Evolutionary conservation across 208 protist genomes (phyloP).

Genomic region (Leishmania gerbilli): DNA sequence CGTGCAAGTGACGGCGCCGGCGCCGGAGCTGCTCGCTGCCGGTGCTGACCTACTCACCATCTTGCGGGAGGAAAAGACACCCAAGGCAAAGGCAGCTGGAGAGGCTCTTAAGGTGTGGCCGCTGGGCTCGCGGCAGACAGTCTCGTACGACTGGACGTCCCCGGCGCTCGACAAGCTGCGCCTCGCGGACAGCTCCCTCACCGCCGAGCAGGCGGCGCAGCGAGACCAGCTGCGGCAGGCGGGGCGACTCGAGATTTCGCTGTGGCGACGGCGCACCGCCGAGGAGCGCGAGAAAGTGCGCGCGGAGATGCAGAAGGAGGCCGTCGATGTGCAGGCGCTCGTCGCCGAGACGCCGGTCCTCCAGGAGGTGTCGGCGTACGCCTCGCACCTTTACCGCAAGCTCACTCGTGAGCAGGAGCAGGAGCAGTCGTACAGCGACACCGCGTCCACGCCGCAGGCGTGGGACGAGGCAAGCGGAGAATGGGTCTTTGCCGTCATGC

Average conservation of each 20-base stretch:
- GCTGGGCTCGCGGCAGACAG: constrained; percentile 57
- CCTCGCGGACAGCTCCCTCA: constrained; percentile 36
- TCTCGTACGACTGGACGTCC: constrained; percentile 66
- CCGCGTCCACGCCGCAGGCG: background rate
- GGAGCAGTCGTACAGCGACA: background rate
- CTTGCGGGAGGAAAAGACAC: constrained; percentile 9
- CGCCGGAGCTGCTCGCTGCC: constrained; percentile 48
- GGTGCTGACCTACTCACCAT: constrained; percentile 35
- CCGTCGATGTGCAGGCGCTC: constrained; percentile 35
- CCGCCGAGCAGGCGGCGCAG: constrained; percentile 52
- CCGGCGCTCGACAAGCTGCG: constrained; percentile 49
- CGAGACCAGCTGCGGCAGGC: constrained; percentile 33
- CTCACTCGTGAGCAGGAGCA: constrained; percentile 33
- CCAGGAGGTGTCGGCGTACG: constrained; percentile 62
- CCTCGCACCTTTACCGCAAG: constrained; percentile 43
- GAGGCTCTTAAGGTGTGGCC: constrained; percentile 54
- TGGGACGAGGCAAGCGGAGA: constrained; percentile 29
- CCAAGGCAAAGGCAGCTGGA: background rate
- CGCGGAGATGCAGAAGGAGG: constrained; percentile 19
- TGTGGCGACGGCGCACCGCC: constrained; percentile 61
- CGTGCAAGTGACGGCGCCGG: constrained; percentile 39
- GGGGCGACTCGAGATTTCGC: constrained; percentile 70
- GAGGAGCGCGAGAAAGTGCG: constrained; percentile 40
- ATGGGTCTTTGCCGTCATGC: constrained; percentile 86
- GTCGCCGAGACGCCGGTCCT: constrained; percentile 39